A percentile compares a stretch with the other conserved stretches of the same genome.
Conservation (phyloP, 2,329 filamentous ascomycete genomes). For the Aspergillus pseudoglaucus region DNA sequence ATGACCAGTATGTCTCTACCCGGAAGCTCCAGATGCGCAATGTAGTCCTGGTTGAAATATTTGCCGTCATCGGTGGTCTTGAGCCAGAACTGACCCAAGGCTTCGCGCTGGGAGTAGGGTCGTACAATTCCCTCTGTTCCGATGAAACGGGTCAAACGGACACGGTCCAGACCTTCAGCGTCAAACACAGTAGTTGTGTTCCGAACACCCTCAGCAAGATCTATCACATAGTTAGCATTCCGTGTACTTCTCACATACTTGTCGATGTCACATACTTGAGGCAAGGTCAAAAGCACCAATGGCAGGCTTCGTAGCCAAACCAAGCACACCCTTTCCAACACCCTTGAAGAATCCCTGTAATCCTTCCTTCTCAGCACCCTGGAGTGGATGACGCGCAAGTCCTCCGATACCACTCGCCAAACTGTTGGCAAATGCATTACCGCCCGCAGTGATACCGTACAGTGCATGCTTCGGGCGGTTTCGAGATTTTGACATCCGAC, state of each 20-base stretch:
- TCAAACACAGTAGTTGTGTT: constrained; percentile 99
- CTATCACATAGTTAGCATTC: constrained; percentile 19
- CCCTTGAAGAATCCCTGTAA: constrained; percentile 94
- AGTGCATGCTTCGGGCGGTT: constrained; percentile 96
- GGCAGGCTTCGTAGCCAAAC: constrained; percentile 92
- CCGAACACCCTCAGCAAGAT: constrained; percentile 92
- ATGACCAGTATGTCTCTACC: constrained; percentile 83
- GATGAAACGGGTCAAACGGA: constrained; percentile 88
- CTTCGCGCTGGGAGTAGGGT: constrained; percentile 89
- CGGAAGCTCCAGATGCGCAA: constrained; percentile 88
- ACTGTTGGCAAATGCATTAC: constrained; percentile 89
- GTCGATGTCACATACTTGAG: constrained; percentile 51
- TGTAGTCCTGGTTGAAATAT: constrained; percentile 96
- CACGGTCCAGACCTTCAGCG: constrained; percentile 84
- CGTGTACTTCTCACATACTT: neutral
- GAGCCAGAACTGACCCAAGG: constrained; percentile 95
- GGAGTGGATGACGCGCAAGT: constrained; percentile 83
- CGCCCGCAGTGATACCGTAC: constrained; percentile 90
- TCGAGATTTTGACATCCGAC: constrained; percentile 84
- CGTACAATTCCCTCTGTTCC: constrained; percentile 88
- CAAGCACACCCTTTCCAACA: constrained; percentile 88
- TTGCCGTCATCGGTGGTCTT: constrained; percentile 97
- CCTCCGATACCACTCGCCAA: constrained; percentile 91
- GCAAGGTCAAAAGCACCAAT: constrained; percentile 96
- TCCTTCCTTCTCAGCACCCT: constrained; percentile 94